Percentiles rank a stretch among this genome's conserved stretches.
Evolutionary conservation across 75 land plant species (phyloP).

Genomic region (Azolla pinnata): DNA sequence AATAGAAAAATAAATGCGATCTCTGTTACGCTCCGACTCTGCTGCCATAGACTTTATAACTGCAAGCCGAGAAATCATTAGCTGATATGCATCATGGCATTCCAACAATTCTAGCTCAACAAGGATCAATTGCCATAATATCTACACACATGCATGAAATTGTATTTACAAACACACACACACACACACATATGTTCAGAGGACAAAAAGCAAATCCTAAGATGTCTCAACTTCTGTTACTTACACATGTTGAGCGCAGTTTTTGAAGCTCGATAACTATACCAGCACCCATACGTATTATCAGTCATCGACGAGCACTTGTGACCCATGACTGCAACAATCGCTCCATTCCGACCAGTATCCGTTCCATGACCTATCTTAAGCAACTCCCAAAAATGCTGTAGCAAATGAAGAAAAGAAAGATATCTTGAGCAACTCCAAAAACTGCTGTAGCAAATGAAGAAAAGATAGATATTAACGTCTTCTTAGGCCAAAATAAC

Average conservation of each 20-base stretch:
- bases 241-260: conserved; percentile 34
- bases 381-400: conserved; percentile 32
- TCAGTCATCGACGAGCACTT: conserved; percentile 30
- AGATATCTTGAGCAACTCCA: conserved; percentile 12
- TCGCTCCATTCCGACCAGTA: conserved; percentile 14
- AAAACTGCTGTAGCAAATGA: conserved; percentile 14
- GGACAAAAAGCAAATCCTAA: no score
- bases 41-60: conserved; percentile 27
- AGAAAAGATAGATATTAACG: neutral
- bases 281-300: conserved; percentile 32
- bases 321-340: conserved; percentile 27
- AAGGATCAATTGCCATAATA: no score
- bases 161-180: no score
- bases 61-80: no score
- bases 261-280: conserved; percentile 34
- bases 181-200: no score
- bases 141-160: no score
- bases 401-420: neutral
- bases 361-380: conserved; percentile 21
- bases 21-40: conserved; percentile 19
- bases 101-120: neutral
- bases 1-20: conserved; percentile 19
- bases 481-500: no score
- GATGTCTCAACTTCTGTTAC: neutral
- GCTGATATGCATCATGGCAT: no score